phyloP scores from a whole-genome alignment of 768 basidiomycete genomes.

The Collybia nuda region DNA sequence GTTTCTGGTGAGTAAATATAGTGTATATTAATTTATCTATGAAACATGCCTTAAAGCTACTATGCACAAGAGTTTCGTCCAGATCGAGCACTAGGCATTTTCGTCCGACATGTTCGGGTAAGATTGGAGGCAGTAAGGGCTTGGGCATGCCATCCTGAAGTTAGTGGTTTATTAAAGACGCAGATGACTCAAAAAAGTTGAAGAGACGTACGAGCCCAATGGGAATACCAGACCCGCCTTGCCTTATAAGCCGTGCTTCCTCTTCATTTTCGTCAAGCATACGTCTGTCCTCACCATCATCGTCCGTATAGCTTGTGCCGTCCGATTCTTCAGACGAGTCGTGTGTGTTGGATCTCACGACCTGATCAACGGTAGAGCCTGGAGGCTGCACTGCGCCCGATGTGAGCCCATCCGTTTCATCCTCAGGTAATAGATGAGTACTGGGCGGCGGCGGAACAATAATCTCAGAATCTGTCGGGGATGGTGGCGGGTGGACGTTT shows the following conservation, averaged over 20 bases:
- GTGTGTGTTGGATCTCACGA: slow-evolving; percentile 35
- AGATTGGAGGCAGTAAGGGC: slow-evolving; percentile 83
- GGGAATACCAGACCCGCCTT: slow-evolving; percentile 93
- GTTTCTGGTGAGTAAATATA: slow-evolving; percentile 1
- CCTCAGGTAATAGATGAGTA: slow-evolving; percentile 43
- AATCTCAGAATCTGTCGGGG: slow-evolving; percentile 25
- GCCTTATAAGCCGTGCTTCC: slow-evolving; percentile 82
- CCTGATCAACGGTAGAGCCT: slow-evolving; percentile 64
- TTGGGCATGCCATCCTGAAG: slow-evolving; percentile 78
- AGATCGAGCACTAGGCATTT: slow-evolving; percentile 97
- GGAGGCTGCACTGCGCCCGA: slow-evolving; percentile 90
- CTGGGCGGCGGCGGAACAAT: slow-evolving; percentile 35
- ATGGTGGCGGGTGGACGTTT: slow-evolving; percentile 22
- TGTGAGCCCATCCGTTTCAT: slow-evolving; percentile 83
- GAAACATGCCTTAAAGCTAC: slow-evolving; percentile 87
- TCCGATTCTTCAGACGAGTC: slow-evolving; percentile 57
- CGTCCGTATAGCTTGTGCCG: slow-evolving; percentile 65
- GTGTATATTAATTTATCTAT: neutral
- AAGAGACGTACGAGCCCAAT: slow-evolving; percentile 74
- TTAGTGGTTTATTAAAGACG: slow-evolving; percentile 3
- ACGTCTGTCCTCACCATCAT: slow-evolving; percentile 52
- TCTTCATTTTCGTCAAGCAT: slow-evolving; percentile 77
- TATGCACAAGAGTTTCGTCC: slow-evolving; percentile 97
- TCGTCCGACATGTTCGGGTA: slow-evolving; percentile 78
- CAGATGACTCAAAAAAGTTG: neutral